Base-by-base conservation (phyloP, 768 basidiomycete species). In the Paxillus ammoniavirescens region DNA sequence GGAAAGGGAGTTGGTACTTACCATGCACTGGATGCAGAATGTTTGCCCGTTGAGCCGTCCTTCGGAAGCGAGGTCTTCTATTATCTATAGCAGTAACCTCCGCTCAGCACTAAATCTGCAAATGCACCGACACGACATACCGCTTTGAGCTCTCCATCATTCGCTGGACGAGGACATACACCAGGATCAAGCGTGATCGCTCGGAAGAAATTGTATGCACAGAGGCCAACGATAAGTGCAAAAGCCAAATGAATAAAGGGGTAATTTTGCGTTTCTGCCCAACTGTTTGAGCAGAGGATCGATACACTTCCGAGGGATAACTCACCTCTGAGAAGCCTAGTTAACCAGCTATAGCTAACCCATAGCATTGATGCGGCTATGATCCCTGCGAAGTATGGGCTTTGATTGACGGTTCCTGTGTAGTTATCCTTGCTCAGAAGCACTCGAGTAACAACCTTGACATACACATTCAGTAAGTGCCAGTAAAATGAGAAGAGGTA, bases 21-120 rank as follows among this genome's bases (percentile, higher is more conserved):
- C 89, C 93, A 98, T 93, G 72, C 96, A 98, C 54, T 87, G 83
- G 47, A 99, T 88, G 64, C 97, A 98, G 70, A 98, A 98, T 9
- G 93, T 93, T 68, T 94, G 93, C 1, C 96, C 95, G 67, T 98
- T 98, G 26, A 99, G 73, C 15, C 88, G 78, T 14, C 94, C 93
- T 64, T 87, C 84, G 9, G 88, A 87, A 13, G 94, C 91, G 15
- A 98, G 75, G 28, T 93, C 91, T 66, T 98, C 95, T 45, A 99
- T 87, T 36, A 91, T 82, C 92, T 95, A 17, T 15, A 7, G 37
- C 23, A 12, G 28, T 41, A 44, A 26, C 14, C n/a, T 49, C 40
- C 31, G 47, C 37, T 55, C 30, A 55, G 41, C 4, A 12, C 2
- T 8, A 36, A 13, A 12, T 15, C 6, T 13, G 36, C 47, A 23